Conservation (phyloP, 805 yeast genomes). For the Grigorovia yakushimaensis region DNA sequence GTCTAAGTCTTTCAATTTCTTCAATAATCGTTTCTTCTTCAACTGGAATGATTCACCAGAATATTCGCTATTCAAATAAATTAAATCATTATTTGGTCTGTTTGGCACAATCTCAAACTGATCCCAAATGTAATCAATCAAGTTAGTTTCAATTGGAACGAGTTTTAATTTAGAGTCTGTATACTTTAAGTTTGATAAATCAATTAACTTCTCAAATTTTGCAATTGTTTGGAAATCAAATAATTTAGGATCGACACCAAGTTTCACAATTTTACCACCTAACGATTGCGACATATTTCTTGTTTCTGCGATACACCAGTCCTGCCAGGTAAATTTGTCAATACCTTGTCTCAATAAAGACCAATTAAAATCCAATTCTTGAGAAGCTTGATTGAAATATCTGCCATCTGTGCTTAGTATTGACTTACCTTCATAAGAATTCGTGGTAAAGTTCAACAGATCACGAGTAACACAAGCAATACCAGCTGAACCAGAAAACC, state of each 20-base stretch:
- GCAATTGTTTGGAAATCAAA: constrained; percentile 38
- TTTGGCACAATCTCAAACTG: constrained; percentile 54
- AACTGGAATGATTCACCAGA: constrained; percentile 55
- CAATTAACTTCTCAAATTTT: constrained; percentile 24
- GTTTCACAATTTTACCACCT: constrained; percentile 34
- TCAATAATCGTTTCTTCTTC: constrained; percentile 44
- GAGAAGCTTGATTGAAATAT: constrained; percentile 82
- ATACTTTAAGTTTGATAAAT: constrained; percentile 3
- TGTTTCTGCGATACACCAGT: constrained; percentile 58
- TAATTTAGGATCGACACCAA: constrained; percentile 79
- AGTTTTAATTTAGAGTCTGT: constrained; percentile 34
- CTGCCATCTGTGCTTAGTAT: constrained; percentile 90
- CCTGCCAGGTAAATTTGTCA: constrained; percentile 71
- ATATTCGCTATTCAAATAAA: constrained; percentile 40
- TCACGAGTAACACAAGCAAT: constrained; percentile 68
- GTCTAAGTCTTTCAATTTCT: constrained; percentile 25
- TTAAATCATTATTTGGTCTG: constrained; percentile 42
- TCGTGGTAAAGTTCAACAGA: constrained; percentile 31
- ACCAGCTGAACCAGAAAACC: constrained; percentile 91
- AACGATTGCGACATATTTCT: constrained; percentile 34
- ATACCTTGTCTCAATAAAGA: constrained; percentile 68
- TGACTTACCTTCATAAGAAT: constrained; percentile 50
- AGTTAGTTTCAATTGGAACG: constrained; percentile 47
- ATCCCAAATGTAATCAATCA: constrained; percentile 70
- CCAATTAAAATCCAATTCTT: constrained; percentile 78